Evolutionary conservation across 345 rosid genomes (phyloP), one percentile per base, ranked within the genome.

Genomic region (Gossypium longicalyx): DNA sequence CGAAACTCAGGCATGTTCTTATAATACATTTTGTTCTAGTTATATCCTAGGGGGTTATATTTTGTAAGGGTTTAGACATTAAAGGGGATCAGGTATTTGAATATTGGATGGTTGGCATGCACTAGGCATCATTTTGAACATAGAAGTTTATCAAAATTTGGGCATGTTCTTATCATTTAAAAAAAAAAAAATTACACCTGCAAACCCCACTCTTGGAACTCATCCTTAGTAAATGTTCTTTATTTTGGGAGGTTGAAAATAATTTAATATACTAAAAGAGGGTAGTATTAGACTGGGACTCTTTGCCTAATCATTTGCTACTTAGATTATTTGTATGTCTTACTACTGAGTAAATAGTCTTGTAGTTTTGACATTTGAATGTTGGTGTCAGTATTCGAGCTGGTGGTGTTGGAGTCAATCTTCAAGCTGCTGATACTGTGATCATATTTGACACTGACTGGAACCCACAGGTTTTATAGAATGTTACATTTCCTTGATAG

Each of bases 401-500:
- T 81, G 98, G 98, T 79, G 98, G 98, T 70, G 98, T 93, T 76
- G 98, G 98, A 72, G 97, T 93, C 59, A 93, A 93, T 88, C 97
- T 93, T 84, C 98, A 93, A 77, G 98, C 97, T 77, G 98, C 98
- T 66, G 98, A 93, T 84, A 93, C 98, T 23, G 98, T 93, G 61
- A 91, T 93, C 77, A 80, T 93, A 79, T 93, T 93, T 48, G 98
- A 93, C 86, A 93, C 98, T 64, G 98, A 93, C 77, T 93, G 98
- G 98, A 93, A 93, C 82, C 98, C 98, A 76, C 98, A 93, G 97
- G 98, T 86, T 77, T 56, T 53, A 79, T 74, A 66, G 65, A 70
- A 72, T 70, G 27, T 66, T 49, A 71, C 47, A 51, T 29, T 77
- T 56, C 49, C 41, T 78, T 80, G 45, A 59, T 67, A 68, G 8